Evolutionary conservation across 1,284 basidiomycete species (phyloP), one percentile per base, ranked within the genome.

Genomic region (Leccinum fuscescens): DNA sequence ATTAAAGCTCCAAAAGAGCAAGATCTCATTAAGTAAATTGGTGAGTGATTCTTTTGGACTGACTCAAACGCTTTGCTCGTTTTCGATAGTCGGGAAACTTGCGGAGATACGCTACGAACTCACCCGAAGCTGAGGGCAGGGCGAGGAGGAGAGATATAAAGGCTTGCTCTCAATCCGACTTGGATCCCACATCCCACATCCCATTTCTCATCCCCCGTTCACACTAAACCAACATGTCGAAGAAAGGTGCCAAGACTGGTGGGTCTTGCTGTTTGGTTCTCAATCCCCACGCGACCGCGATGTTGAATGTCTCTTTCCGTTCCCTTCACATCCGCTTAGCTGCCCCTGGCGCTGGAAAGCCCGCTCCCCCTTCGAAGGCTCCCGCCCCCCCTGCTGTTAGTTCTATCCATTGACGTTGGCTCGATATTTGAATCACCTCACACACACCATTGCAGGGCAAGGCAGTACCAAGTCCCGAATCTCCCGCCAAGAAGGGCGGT

Each of bases 41-140:
- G 62, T 42, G 33, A 53, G 56, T 15, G 56, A 49, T 20, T 52
- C 3, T 17, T 44, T 15, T 15, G 35, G 17, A 57, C 52, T 53
- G 44, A n/a, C 42, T 37, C 8, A 49, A 52, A 51, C 44, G 5
- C 20, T 17, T 37, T 54, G 11, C 35, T 51, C 48, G 9, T 49
- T 59, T 63, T 55, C 58, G 33, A 57, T 64, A 57, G 61, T 58
- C 42, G 20, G 57, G 60, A 60, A 52, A 52, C 39, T 15, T 39
- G 55, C 56, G 61, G 66, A 64, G 53, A n/a, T 22, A 17, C 56
- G 62, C 58, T 62, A 63, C 69, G 65, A 54, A 44, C 51, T 52
- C 55, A 64, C 62, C 64, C 64, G 62, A 61, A 61, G 62, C 60
- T 64, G 62, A 74, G 73, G 71, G 73, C 71, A 72, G 68, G 68